phyloP scores from a whole-genome alignment of 2,329 filamentous ascomycete genomes.

The Trichoderma sp. region DNA sequence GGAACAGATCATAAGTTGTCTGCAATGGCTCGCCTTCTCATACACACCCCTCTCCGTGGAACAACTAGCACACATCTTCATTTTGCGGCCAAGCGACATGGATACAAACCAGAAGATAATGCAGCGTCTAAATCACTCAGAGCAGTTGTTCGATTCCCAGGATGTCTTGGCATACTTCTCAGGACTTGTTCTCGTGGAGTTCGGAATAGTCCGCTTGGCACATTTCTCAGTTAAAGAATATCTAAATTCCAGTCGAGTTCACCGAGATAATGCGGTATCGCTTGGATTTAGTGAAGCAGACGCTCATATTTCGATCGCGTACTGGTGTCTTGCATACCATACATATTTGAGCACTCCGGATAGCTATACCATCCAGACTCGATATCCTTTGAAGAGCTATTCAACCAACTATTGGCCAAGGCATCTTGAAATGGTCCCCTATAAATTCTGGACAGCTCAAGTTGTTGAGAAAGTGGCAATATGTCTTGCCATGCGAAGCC shows the following conservation, averaged over 20 bases:
- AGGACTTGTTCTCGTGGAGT: background rate
- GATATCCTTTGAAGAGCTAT: background rate
- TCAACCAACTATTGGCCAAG: background rate
- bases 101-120: background rate
- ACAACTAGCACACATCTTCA: background rate
- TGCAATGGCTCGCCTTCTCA: conserved; percentile 19
- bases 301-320: conserved; percentile 8
- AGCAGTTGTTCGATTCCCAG: background rate
- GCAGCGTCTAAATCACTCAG: background rate
- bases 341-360: background rate
- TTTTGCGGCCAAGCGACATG: background rate
- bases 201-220: background rate
- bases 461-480: background rate
- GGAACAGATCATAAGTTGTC: background rate
- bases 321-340: conserved; percentile 4
- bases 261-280: background rate
- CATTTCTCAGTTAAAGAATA: conserved; percentile 20
- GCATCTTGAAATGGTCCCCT: conserved; percentile 2
- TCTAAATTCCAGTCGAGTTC: background rate
- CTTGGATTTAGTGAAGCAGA: conserved; percentile 1
- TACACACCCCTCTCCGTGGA: background rate
- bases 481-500: background rate
- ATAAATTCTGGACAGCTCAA: background rate
- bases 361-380: background rate
- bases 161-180: conserved; percentile 5